Evolutionary conservation across 495 filamentous ascomycete species (phyloP), one percentile per base, ranked within the genome.

Genomic region (Aspergillus steynii): DNA sequence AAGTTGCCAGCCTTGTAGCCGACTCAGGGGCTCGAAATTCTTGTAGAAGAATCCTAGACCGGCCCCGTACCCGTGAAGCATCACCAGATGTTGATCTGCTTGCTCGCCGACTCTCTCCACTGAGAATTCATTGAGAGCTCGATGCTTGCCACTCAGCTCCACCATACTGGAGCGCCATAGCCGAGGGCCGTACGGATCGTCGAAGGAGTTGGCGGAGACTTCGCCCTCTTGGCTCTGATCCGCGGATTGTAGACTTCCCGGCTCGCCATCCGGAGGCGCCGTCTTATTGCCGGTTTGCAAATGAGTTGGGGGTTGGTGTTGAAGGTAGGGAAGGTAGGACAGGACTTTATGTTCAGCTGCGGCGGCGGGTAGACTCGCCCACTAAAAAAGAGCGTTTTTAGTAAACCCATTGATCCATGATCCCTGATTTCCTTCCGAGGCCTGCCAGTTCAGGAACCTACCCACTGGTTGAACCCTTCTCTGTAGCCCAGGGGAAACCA

Each of bases 21-120:
- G 86, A 58, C 85, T 92, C 46, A 99, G 74, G 5, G 86, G 86
- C 69, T 98, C 95, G 58, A 96, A 98, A 68, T 98, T 98, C 73
- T 93, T 91, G 78, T 98, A 99, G 79, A 96, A 99, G 71, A 98
- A 98, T 4, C 92, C 95, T 3, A 99, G 78, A 0, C 95, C 95
- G 1, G 95, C 95, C 46, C 96, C 96, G 73, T 98, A 98, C 45
- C 95, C 95, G 70, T 99, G 95, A 12, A 99, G 80, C 88, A 99
- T 97, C 26, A 99, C 93, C n/a, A 99, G 80, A 59, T 93, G 93
- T 54, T 93, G 85, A 10, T 89, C 87, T 5, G 85, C 82, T 32
- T 84, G 74, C 62, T 98, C 95, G 28, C 85, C 90, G 3, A 90
- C 74, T 54, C 95, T 83, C 71, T 97, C 93, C 1, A 99, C 86